Conservation (phyloP, 148 eudicot genomes). For the Rhododendron kiyosumense region DNA sequence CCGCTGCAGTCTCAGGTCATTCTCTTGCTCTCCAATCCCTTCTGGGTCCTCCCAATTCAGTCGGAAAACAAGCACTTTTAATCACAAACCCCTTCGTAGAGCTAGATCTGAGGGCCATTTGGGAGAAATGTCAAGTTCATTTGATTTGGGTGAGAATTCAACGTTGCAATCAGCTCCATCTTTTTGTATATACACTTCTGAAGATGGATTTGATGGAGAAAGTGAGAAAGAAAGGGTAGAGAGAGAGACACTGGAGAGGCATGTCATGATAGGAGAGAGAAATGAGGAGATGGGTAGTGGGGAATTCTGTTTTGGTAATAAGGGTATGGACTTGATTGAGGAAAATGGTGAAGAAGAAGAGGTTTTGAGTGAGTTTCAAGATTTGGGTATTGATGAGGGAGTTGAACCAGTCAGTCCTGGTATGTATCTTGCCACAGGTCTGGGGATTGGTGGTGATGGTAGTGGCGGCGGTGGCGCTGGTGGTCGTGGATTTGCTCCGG, state of each 20-base stretch:
- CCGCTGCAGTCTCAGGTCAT: neutral
- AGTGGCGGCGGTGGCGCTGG: conserved; percentile 10
- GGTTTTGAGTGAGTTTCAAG: neutral
- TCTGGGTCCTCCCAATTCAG: neutral
- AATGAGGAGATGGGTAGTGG: conserved; percentile 24
- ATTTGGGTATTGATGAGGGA: conserved; percentile 5
- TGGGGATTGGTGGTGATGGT: conserved; percentile 13
- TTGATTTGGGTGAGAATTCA: neutral
- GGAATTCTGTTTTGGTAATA: conserved; percentile 44
- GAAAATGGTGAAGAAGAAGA: neutral
- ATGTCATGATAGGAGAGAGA: conserved; percentile 18
- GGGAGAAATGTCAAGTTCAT: neutral
- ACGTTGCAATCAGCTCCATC: neutral
- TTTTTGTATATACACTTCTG: neutral
- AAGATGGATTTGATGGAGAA: conserved; percentile 16
- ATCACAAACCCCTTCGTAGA: neutral
- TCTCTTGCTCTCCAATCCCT: neutral
- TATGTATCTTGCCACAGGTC: conserved; percentile 49
- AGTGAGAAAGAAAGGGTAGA: neutral
- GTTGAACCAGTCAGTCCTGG: conserved; percentile 24
- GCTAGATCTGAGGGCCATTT: neutral
- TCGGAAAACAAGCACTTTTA: neutral
- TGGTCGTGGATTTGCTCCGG: neutral
- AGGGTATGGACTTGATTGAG: neutral
- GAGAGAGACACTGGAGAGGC: neutral